These are phyloP conservation scores for Ogataea hybrid DNA, from an alignment of 1,139 yeast genomes.

Conservation along the genomic window DNA sequence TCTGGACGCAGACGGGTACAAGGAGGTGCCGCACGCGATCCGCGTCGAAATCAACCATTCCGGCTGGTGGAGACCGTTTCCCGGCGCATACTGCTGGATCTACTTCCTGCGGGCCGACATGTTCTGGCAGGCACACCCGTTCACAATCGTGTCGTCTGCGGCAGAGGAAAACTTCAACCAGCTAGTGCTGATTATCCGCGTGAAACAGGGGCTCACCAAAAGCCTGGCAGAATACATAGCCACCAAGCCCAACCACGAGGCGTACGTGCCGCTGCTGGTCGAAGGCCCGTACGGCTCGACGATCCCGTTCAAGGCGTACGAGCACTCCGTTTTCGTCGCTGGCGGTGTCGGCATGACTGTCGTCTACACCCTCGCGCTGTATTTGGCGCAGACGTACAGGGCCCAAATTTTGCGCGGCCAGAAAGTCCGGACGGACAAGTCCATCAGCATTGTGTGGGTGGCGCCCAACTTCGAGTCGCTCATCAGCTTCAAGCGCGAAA, in stretches of 20 bases:
- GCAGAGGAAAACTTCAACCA: constrained; percentile 34
- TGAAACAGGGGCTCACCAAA: constrained; percentile 38
- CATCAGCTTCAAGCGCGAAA: constrained; percentile 30
- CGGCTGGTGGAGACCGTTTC: constrained; percentile 40
- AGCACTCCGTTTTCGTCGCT: constrained; percentile 37
- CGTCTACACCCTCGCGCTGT: constrained; percentile 36
- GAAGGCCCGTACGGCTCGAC: constrained; percentile 43
- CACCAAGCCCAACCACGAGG: constrained; percentile 28
- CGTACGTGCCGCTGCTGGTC: constrained; percentile 33
- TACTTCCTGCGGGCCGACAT: constrained; percentile 37
- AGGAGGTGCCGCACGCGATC: constrained; percentile 29
- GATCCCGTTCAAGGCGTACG: constrained; percentile 36
- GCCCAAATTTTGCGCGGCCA: constrained; percentile 29
- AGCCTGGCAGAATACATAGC: constrained; percentile 31
- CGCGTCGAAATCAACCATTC: constrained; percentile 38
- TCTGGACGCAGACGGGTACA: constrained; percentile 3
- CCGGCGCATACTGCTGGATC: constrained; percentile 41
- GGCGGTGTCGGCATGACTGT: constrained; percentile 44
- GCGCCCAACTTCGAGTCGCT: constrained; percentile 33
- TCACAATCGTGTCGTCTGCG: constrained; percentile 40
- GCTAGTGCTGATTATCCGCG: constrained; percentile 36
- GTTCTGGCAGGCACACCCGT: constrained; percentile 61
- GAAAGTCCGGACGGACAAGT: constrained; percentile 19
- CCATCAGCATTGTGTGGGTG: constrained; percentile 32
- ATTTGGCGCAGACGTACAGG: constrained; percentile 34